These are phyloP conservation scores for Pseudogymnoascus sp. DNA, from an alignment of 2,329 filamentous ascomycete genomes.

Conservation along the genomic window DNA sequence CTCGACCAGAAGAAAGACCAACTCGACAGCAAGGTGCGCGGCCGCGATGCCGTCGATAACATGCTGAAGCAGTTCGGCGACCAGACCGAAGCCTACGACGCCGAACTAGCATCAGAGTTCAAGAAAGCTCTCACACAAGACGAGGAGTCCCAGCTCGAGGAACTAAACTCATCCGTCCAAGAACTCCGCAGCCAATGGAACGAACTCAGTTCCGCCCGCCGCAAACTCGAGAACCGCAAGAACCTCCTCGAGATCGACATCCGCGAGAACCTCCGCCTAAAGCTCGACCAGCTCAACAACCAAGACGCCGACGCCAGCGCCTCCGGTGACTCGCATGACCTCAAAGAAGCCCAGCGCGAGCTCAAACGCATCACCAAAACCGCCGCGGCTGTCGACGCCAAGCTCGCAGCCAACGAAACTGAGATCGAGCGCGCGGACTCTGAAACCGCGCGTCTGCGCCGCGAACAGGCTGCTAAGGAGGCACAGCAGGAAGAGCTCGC, in stretches of 20 bases:
- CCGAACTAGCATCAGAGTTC: constrained; percentile 77
- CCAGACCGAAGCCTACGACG: constrained; percentile 66
- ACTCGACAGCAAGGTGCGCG: constrained; percentile 58
- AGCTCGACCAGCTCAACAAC: constrained; percentile 75
- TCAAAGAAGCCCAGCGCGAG: constrained; percentile 73
- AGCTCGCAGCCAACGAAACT: constrained; percentile 64
- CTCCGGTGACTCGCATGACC: constrained; percentile 51
- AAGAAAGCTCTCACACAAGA: constrained; percentile 76
- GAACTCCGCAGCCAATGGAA: constrained; percentile 69
- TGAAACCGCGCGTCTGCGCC: constrained; percentile 30
- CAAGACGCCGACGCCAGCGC: constrained; percentile 61
- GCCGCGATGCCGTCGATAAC: constrained; percentile 60
- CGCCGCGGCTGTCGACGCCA: constrained; percentile 56
- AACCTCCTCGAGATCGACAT: constrained; percentile 78
- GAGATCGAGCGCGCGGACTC: constrained; percentile 51
- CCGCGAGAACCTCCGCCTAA: constrained; percentile 78
- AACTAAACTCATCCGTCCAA: constrained; percentile 59
- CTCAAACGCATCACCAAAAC: constrained; percentile 67
- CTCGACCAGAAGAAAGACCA: constrained; percentile 65
- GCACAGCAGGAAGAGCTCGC: constrained; percentile 68
- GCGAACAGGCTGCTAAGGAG: constrained; percentile 53
- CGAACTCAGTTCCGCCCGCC: constrained; percentile 61
- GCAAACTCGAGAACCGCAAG: constrained; percentile 73
- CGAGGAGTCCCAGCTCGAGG: constrained; percentile 76
- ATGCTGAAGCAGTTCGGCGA: constrained; percentile 70